phyloP scores from a whole-genome alignment of 1,284 basidiomycete genomes.

The Fomitopsis palustris region DNA sequence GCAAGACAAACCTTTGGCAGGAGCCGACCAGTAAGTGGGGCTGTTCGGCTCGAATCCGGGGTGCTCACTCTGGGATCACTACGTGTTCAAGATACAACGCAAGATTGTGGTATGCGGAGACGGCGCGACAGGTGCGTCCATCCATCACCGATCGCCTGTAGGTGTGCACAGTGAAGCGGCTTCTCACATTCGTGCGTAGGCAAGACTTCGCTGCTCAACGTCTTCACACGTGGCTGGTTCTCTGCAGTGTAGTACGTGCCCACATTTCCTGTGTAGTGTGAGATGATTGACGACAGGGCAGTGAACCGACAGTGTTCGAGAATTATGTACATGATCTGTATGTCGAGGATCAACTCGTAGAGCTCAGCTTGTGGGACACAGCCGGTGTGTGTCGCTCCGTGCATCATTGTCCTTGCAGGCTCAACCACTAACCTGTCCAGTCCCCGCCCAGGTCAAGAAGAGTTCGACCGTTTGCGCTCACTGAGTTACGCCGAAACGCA shows the following conservation, averaged over 20 bases:
- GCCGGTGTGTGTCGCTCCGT: slow-evolving; percentile 59
- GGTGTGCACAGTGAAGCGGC: slow-evolving; percentile 4
- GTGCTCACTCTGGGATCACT: background rate
- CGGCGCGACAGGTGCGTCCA: slow-evolving; percentile 78
- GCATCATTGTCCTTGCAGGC: background rate
- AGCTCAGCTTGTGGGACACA: slow-evolving; percentile 95
- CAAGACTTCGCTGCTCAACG: slow-evolving; percentile 81
- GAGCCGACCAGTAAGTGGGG: slow-evolving; percentile 20
- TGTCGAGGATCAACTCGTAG: slow-evolving; percentile 81
- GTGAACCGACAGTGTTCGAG: slow-evolving; percentile 91
- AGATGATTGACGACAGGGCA: slow-evolving; percentile 27
- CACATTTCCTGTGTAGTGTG: background rate
- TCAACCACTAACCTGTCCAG: slow-evolving; percentile 14
- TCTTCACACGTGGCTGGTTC: slow-evolving; percentile 84
- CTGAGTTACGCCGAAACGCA: slow-evolving; percentile 94
- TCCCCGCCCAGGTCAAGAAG: slow-evolving; percentile 77
- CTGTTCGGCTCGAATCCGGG: background rate
- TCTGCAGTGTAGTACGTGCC: slow-evolving; percentile 79
- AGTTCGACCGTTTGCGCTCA: slow-evolving; percentile 89
- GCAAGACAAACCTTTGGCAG: slow-evolving; percentile 8
- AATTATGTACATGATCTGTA: slow-evolving; percentile 88
- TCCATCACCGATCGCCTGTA: slow-evolving; percentile 17
- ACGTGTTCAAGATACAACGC: slow-evolving; percentile 46
- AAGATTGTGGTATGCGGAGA: slow-evolving; percentile 88
- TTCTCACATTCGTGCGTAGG: slow-evolving; percentile 32